A percentile compares a stretch with the other conserved stretches of the same genome.
These are phyloP conservation scores for Wickerhamomyces rabaulensis DNA, from an alignment of 805 yeast genomes.

Conservation along the genomic window DNA sequence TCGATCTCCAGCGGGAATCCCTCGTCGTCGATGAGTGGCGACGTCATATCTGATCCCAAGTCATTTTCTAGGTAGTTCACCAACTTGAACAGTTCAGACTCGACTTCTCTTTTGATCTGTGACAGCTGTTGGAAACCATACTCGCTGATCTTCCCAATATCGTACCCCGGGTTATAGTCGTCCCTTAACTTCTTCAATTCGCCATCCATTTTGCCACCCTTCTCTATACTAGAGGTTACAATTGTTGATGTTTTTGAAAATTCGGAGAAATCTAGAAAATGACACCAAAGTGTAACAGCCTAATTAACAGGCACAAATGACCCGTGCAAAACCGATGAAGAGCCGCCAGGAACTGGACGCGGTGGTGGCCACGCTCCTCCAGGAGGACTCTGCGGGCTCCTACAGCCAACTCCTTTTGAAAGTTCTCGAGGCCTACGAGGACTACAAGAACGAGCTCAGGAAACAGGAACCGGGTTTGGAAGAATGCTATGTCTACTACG, in stretches of 20 bases:
- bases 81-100: neutral
- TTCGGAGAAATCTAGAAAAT: neutral
- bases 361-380: neutral
- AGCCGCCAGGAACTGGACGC: neutral
- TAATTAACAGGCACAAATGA: too few relatives aligned
- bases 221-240: too few relatives aligned
- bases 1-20: conserved; percentile 85
- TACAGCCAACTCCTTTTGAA: neutral
- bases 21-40: conserved; percentile 59
- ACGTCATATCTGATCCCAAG: conserved; percentile 43
- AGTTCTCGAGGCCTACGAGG: neutral
- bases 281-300: too few relatives aligned
- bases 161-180: neutral
- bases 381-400: neutral
- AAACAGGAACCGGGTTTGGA: neutral
- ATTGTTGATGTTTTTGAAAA: neutral
- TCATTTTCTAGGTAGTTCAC: neutral
- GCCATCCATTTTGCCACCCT: neutral
- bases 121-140: neutral
- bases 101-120: neutral
- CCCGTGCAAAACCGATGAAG: neutral
- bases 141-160: neutral
- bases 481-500: neutral
- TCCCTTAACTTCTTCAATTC: neutral
- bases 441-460: neutral